phyloP scores from a whole-genome alignment of 805 yeast genomes.

The Myxozyma neglecta region DNA sequence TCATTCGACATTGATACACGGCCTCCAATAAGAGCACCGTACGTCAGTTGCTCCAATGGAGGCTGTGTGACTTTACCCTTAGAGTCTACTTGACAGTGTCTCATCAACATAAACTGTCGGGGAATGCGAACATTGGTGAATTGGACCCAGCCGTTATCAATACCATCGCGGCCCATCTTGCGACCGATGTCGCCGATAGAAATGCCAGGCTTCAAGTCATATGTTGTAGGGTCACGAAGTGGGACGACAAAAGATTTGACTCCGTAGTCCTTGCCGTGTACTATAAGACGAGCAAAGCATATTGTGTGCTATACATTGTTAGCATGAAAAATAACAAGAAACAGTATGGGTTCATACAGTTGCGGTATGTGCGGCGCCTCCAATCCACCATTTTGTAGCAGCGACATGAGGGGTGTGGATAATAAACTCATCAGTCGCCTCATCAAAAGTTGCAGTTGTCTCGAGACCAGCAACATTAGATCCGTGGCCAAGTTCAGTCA shows the following conservation, averaged over 20 bases:
- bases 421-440: constrained; percentile 61
- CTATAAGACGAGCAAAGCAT: constrained; percentile 81
- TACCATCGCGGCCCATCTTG: constrained; percentile 95
- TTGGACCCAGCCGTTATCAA: constrained; percentile 97
- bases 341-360: constrained; percentile 41
- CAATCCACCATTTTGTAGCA: constrained; percentile 99
- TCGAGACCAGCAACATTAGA: constrained; percentile 91
- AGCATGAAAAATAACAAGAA: neutral
- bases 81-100: constrained; percentile 69
- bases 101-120: constrained; percentile 75
- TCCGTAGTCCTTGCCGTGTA: constrained; percentile 83
- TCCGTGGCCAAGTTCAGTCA: constrained; percentile 93
- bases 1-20: constrained; percentile 88
- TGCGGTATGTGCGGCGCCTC: constrained; percentile 95
- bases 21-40: constrained; percentile 84
- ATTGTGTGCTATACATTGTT: constrained; percentile 53
- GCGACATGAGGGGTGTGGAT: constrained; percentile 87
- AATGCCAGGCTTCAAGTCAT: constrained; percentile 74
- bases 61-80: constrained; percentile 73
- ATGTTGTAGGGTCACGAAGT: constrained; percentile 65
- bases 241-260: constrained; percentile 93
- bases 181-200: constrained; percentile 89
- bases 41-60: constrained; percentile 84
- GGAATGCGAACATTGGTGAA: constrained; percentile 83
- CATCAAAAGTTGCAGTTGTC: constrained; percentile 84